Evolutionary conservation across 176 grass and related monocot species (phyloP).

Genomic region (Urochloa ruziziensis): DNA sequence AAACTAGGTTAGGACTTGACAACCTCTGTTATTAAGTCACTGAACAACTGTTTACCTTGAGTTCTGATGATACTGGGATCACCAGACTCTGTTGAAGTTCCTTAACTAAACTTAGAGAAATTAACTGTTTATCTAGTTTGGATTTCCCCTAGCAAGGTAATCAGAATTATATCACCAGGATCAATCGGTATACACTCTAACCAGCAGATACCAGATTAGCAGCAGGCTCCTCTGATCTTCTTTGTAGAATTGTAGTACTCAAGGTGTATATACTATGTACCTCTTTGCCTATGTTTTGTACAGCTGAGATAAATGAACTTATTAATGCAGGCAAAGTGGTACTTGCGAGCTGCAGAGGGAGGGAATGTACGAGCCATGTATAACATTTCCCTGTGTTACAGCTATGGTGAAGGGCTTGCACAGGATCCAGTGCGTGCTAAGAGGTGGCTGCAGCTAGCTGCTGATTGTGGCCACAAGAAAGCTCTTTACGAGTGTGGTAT

Average conservation of each 20-base stretch:
- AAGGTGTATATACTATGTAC: neutral
- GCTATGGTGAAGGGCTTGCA: constrained; percentile 54
- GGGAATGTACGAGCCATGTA: constrained; percentile 72
- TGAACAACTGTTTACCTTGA: constrained; percentile 7
- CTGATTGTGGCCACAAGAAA: constrained; percentile 68
- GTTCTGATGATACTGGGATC: neutral
- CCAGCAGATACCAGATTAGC: neutral
- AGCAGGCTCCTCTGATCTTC: neutral
- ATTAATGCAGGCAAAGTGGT: constrained; percentile 69
- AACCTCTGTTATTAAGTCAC: neutral
- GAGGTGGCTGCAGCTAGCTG: constrained; percentile 69
- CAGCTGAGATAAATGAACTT: constrained; percentile 28
- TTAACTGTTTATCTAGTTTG: neutral
- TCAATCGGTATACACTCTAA: neutral
- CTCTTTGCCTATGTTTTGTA: constrained; percentile 1
- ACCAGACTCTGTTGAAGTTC: neutral
- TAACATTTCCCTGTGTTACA: constrained; percentile 69
- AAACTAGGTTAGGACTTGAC: neutral
- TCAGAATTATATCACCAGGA: constrained; percentile 1
- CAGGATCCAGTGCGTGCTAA: constrained; percentile 48
- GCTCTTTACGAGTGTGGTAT: constrained; percentile 73
- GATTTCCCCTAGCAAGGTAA: neutral
- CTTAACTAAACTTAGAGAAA: neutral
- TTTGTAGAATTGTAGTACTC: neutral
- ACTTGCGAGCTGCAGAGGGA: constrained; percentile 65